Evolutionary conservation across 495 filamentous ascomycete genomes (phyloP).

Genomic region (Tuber brumale): DNA sequence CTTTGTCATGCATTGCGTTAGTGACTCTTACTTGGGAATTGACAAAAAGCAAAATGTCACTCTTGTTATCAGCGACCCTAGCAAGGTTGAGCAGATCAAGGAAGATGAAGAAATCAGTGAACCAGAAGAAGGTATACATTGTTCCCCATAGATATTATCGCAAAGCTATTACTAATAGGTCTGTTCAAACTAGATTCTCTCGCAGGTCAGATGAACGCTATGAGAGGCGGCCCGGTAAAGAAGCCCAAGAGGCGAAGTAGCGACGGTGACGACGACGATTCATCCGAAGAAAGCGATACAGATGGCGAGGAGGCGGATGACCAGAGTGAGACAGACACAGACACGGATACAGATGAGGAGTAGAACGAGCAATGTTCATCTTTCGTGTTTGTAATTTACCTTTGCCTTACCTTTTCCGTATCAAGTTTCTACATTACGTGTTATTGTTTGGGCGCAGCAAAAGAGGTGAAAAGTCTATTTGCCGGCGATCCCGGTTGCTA

Average conservation of each 20-base stretch:
- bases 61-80: constrained; percentile 80
- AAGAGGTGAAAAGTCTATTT: neutral
- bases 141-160: constrained; percentile 2
- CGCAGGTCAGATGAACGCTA: constrained; percentile 87
- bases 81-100: constrained; percentile 69
- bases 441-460: neutral
- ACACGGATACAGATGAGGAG: constrained; percentile 40
- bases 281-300: constrained; percentile 73
- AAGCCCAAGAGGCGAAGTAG: constrained; percentile 48
- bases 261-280: constrained; percentile 77
- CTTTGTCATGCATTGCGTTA: constrained; percentile 85
- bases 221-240: constrained; percentile 59
- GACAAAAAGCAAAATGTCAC: constrained; percentile 84
- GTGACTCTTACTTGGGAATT: constrained; percentile 88
- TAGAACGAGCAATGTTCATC: constrained; percentile 10
- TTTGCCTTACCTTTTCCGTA: neutral
- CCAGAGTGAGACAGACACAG: constrained; percentile 37
- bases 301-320: constrained; percentile 52
- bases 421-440: neutral
- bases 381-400: neutral
- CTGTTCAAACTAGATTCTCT: constrained; percentile 58
- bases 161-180: constrained; percentile 10
- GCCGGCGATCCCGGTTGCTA: neutral
- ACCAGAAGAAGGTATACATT: constrained; percentile 81
- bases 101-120: constrained; percentile 93